Conservation (phyloP, 164 flowering plant genomes). For the Macadamia tetraphylla region DNA sequence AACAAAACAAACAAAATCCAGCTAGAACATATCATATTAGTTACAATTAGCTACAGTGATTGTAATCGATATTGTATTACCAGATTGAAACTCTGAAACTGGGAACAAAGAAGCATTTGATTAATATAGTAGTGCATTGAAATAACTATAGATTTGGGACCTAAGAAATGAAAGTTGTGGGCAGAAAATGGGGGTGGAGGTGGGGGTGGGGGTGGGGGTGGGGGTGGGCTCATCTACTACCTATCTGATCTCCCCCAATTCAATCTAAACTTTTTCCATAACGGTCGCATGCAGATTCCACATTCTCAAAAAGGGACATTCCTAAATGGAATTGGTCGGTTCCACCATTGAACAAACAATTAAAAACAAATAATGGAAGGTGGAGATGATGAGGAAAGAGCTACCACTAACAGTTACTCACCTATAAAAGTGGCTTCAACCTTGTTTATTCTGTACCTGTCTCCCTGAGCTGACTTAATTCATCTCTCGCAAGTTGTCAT, state of each 20-base stretch:
- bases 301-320: slow-evolving; percentile 37
- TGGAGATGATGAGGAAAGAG: slow-evolving; percentile 15
- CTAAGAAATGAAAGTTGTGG: slow-evolving; percentile 40
- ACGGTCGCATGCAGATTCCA: slow-evolving; percentile 39
- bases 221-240: slow-evolving; percentile 9
- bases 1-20: too few relatives aligned
- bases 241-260: slow-evolving; percentile 25
- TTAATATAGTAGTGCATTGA: slow-evolving; percentile 2
- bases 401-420: slow-evolving; percentile 26
- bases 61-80: not conserved
- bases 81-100: slow-evolving; percentile 11
- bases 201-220: not conserved
- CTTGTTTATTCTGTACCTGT: slow-evolving; percentile 20
- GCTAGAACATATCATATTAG: too few relatives aligned
- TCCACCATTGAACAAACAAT: slow-evolving; percentile 8
- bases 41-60: too few relatives aligned
- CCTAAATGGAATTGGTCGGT: slow-evolving; percentile 43
- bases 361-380: slow-evolving; percentile 11
- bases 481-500: slow-evolving; percentile 14
- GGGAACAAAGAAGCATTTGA: not conserved
- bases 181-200: slow-evolving; percentile 36
- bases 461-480: slow-evolving; percentile 16
- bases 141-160: slow-evolving; percentile 21
- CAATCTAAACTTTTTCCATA: slow-evolving; percentile 27
- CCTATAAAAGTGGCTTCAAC: slow-evolving; percentile 24